Evolutionary conservation across 352 stramenopile genomes (phyloP).

Genomic region (Globisporangium heterothallicum): DNA sequence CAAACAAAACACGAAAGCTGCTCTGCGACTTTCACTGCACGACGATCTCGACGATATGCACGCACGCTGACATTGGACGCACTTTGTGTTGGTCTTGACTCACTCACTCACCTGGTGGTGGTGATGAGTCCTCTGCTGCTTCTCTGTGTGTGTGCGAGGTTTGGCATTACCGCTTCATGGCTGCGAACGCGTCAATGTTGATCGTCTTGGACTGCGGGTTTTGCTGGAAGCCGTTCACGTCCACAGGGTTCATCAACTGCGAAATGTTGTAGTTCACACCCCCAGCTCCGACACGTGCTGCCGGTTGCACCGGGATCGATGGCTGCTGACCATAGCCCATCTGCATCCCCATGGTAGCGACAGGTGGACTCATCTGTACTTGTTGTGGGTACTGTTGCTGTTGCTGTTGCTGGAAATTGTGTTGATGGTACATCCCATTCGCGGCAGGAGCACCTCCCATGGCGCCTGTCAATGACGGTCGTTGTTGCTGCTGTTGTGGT

Average conservation of each 20-base stretch:
- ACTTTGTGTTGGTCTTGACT: no score
- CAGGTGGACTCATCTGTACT: constrained; percentile 11
- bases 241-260: constrained; percentile 74
- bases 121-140: no score
- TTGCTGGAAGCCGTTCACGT: constrained; percentile 39
- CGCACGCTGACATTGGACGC: no score
- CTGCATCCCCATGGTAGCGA: constrained; percentile 5
- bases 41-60: no score
- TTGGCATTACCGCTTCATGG: constrained; percentile 29
- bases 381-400: constrained; percentile 16
- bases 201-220: constrained; percentile 52
- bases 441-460: no score
- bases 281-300: background rate
- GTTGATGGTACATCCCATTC: constrained; percentile 14
- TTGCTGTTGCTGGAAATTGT: constrained; percentile 23
- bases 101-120: no score
- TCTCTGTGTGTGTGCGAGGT: no score
- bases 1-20: no score
- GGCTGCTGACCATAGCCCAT: background rate
- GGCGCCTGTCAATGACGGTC: constrained; percentile 12
- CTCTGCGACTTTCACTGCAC: no score
- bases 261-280: constrained; percentile 79
- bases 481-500: constrained; percentile 19
- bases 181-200: constrained; percentile 80
- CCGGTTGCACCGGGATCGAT: background rate